phyloP scores from a whole-genome alignment of 257 asterid species.

The Fraxinus quadrangulata region DNA sequence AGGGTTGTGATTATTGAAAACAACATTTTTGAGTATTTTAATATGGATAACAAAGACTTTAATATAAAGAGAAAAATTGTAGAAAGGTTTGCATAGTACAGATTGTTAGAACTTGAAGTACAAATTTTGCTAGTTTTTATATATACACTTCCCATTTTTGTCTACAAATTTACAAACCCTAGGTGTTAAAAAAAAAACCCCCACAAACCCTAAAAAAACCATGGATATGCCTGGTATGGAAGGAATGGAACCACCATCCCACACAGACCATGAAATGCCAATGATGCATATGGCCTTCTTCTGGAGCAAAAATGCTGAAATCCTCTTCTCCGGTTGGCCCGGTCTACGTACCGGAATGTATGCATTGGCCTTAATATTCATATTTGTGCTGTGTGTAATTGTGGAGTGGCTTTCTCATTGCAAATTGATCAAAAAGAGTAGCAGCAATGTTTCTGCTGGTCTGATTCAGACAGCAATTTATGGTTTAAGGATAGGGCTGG shows the following conservation, averaged over 20 bases:
- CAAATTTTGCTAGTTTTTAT: not conserved
- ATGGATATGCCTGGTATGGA: conserved; percentile 39
- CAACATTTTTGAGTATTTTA: not conserved
- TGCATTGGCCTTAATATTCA: conserved; percentile 45
- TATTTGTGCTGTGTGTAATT: conserved; percentile 41
- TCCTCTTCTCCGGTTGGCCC: conserved; percentile 76
- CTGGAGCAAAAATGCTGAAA: conserved; percentile 67
- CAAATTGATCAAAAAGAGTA: conserved; percentile 20
- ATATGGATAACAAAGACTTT: too few relatives aligned
- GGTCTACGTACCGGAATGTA: conserved; percentile 63
- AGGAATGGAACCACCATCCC: conserved; percentile 17
- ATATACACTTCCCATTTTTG: too few relatives aligned
- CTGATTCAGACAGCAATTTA: conserved; percentile 42
- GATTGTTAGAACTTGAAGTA: not conserved
- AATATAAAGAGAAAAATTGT: not conserved
- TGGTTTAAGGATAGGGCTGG: conserved; percentile 47
- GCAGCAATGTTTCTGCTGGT: conserved; percentile 25
- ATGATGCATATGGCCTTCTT: conserved; percentile 76
- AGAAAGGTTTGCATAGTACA: not conserved
- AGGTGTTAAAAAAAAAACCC: too few relatives aligned
- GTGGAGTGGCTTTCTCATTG: conserved; percentile 56
- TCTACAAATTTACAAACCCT: not conserved
- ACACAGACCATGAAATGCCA: not conserved
- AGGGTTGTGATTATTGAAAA: not conserved
- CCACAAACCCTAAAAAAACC: not conserved